Evolutionary conservation across 108 stramenopile genomes (phyloP), one percentile per base, ranked within the genome.

Genomic region (Craspedostauros australis): DNA sequence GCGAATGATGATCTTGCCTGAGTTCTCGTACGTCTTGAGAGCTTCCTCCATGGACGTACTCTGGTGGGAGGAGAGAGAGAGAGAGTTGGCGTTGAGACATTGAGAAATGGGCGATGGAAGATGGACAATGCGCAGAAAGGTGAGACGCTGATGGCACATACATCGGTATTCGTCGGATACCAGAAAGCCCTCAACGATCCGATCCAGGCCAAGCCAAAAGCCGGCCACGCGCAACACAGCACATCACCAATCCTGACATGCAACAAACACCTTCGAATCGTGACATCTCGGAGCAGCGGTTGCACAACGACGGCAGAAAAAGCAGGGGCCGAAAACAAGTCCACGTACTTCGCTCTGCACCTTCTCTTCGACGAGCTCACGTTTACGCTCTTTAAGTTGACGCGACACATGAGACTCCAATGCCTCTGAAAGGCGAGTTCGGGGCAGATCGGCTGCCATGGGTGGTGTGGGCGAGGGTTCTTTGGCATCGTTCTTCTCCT

Each of bases 371-470:
- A 86, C 82, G 19, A 87, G 62, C 53, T 83, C 54, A 30, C 75
- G 72, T 39, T 71, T 65, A 39, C 69, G 72, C 23, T 54, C 58
- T 5, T 67, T 70, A 22, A 88, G 73, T 33, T 48, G 70, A 50
- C 60, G 64, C 34, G 60, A 53, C 15, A 93, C 79, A 50, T 82
- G 73, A 19, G 71, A 72, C 40, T 93, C 92, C 29, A 93, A 48
- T 48, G 68, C 83, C 45, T 93, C 88, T 3, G 86, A 88, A 22
- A 93, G 53, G 45, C 76, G 88, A 8, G 92, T 93, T 42, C 86
- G 63, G 2, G 92, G 92, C 44, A 93, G 60, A 39, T 93, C 92
- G 28, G 66, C 62, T 5, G 92, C 92, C 20, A 60, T 71, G 5
- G 84, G 76, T 18, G 87, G 77, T 52, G 50, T 60, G 16, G 79